Evolutionary conservation across 1,284 basidiomycete genomes (phyloP).

Genomic region (Hypsizygus ulmarius): DNA sequence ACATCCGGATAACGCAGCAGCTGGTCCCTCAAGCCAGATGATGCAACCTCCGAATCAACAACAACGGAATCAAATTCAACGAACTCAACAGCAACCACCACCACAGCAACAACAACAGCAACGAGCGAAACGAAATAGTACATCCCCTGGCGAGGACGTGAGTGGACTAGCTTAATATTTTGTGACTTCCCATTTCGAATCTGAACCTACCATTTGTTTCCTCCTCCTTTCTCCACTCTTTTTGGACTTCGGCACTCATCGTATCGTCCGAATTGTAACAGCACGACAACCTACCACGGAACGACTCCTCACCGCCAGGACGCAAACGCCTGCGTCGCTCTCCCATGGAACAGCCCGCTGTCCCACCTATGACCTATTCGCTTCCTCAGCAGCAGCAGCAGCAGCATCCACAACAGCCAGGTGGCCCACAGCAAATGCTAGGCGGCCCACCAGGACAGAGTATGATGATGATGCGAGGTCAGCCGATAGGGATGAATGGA

Average conservation of each 20-base stretch:
- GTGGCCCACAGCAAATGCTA: conserved; percentile 24
- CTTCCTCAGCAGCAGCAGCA: conserved; percentile 29
- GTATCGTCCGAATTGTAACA: conserved; percentile 23
- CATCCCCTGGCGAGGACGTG: conserved; percentile 70
- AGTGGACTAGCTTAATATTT: conserved; percentile 8
- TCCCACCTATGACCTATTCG: conserved; percentile 25
- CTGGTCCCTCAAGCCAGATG: conserved; percentile 37
- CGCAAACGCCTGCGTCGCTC: conserved; percentile 60
- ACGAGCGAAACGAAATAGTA: conserved; percentile 59
- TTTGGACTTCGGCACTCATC: too few species aligned
- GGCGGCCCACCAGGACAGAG: conserved; percentile 12
- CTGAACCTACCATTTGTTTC: background rate
- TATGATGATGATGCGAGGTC: conserved; percentile 16
- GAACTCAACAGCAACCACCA: conserved; percentile 20
- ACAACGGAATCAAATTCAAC: conserved; percentile 23
- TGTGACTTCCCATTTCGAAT: conserved; percentile 1
- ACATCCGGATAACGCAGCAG: conserved; percentile 28
- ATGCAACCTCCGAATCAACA: conserved; percentile 33
- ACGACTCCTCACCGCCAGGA: conserved; percentile 61
- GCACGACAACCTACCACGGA: conserved; percentile 51
- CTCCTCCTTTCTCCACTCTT: too few species aligned
- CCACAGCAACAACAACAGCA: conserved; percentile 32
- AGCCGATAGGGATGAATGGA: conserved; percentile 18
- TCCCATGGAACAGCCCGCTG: conserved; percentile 42
- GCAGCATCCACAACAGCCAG: conserved; percentile 26